These are phyloP conservation scores for Saprolegnia diclina DNA, from an alignment of 352 stramenopile genomes.

Conservation along the genomic window DNA sequence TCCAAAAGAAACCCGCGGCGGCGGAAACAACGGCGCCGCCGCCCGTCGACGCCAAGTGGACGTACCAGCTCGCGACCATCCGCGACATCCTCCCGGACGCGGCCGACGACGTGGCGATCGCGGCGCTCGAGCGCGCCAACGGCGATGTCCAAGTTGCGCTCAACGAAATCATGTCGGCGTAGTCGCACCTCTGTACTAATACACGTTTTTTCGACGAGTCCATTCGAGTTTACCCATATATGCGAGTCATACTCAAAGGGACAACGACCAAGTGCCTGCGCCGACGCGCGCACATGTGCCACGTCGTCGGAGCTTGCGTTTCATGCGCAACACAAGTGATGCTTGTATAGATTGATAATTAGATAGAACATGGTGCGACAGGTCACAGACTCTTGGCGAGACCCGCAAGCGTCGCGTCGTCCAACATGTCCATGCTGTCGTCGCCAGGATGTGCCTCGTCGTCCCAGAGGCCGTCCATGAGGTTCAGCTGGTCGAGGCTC, in stretches of 20 bases:
- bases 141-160: conserved; percentile 78
- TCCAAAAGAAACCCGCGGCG: conserved; percentile 37
- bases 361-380: no score
- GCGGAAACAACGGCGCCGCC: conserved; percentile 35
- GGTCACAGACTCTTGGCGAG: background rate
- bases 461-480: conserved; percentile 21
- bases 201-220: no score
- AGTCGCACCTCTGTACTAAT: no score
- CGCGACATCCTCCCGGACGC: conserved; percentile 67
- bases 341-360: no score
- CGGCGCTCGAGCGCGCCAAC: conserved; percentile 70
- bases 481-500: background rate
- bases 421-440: conserved; percentile 1
- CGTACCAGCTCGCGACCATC: conserved; percentile 56
- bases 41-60: conserved; percentile 45
- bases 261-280: no score
- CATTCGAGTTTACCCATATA: no score
- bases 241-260: no score
- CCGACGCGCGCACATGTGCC: no score
- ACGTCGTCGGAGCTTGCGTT: no score
- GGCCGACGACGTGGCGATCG: conserved; percentile 41
- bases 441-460: conserved; percentile 15
- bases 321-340: no score
- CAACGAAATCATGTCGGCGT: conserved; percentile 55
- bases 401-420: conserved; percentile 16